Evolutionary conservation across 192 early-diverging fungal species (phyloP).

Genomic region (Jimgerdemannia lactiflua): DNA sequence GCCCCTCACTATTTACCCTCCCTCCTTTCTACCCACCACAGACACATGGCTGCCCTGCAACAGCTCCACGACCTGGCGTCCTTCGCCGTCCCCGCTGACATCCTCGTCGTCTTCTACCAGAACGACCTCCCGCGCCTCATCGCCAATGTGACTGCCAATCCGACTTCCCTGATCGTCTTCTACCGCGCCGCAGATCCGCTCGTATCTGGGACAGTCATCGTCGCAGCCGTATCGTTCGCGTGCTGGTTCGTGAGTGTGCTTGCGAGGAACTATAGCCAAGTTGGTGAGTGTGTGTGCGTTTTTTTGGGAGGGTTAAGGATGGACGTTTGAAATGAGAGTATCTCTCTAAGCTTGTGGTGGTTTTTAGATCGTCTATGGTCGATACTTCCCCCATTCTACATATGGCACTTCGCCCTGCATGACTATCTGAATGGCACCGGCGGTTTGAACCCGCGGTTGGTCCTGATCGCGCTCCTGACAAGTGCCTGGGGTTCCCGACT

Average conservation of each 20-base stretch:
- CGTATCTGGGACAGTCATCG: conserved; percentile 21
- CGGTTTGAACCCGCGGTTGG: conserved; percentile 32
- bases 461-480: conserved; percentile 43
- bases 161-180: conserved; percentile 5
- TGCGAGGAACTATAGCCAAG: conserved; percentile 44
- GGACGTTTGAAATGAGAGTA: background rate
- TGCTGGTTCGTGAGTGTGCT: conserved; percentile 41
- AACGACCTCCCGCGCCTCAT: background rate
- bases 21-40: background rate
- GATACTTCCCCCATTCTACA: conserved; percentile 61
- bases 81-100: conserved; percentile 7
- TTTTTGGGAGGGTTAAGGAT: background rate
- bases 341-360: background rate
- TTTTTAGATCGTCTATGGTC: conserved; percentile 72
- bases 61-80: background rate
- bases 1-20: background rate
- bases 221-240: conserved; percentile 16
- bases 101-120: background rate
- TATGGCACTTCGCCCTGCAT: conserved; percentile 52
- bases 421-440: conserved; percentile 35
- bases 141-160: background rate
- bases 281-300: conserved; percentile 17
- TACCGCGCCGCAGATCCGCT: conserved; percentile 37
- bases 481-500: conserved; percentile 70
- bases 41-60: background rate